Evolutionary conservation across 495 filamentous ascomycete species (phyloP), one percentile per base, ranked within the genome.

Genomic region (Platismatia glauca): DNA sequence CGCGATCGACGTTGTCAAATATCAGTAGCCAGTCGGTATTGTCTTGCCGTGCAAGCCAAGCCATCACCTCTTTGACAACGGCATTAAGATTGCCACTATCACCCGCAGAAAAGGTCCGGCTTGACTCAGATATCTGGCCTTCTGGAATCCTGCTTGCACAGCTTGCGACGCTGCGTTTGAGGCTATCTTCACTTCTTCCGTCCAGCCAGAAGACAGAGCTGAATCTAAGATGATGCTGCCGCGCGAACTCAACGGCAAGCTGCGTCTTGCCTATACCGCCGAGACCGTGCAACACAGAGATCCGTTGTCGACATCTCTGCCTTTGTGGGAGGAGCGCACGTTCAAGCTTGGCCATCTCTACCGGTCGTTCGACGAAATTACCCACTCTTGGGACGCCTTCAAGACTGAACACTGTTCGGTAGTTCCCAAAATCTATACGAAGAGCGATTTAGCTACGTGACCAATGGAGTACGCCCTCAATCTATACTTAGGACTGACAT

Each of bases 161-260:
- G 31, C 53, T 50, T 20, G 59, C 61, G 67, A 67, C 44, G 52
- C 69, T 69, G 46, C 63, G 66, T 61, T 67, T 66, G n/a, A 70
- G 48, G 38, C 52, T 62, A 43, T 64, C 38, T 58, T 69, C 65
- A 52, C 50, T 61, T 22, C 48, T 63, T 27, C 55, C 61, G 44
- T 70, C 62, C 16, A 71, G 39, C 68, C 66, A 71, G 53, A 71
- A 69, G 15, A 71, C 60, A 18, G 68, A 56, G 27, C 60, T 59
- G 60, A 57, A 70, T 18, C 52, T 59, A 35, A 58, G 34, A 29
- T 60, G 33, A 59, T 66, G 65, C 64, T 29, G 57, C 61, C 38
- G 55, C 37, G 37, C 37, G 12, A 38, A 38, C 9, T 38, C 37
- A 38, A 38, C 37, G 37, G 37, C 37, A 38, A 38, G 37, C 37